These are phyloP conservation scores for Coemansia sp. DNA, from an alignment of 192 early-diverging fungal genomes.

Conservation along the genomic window DNA sequence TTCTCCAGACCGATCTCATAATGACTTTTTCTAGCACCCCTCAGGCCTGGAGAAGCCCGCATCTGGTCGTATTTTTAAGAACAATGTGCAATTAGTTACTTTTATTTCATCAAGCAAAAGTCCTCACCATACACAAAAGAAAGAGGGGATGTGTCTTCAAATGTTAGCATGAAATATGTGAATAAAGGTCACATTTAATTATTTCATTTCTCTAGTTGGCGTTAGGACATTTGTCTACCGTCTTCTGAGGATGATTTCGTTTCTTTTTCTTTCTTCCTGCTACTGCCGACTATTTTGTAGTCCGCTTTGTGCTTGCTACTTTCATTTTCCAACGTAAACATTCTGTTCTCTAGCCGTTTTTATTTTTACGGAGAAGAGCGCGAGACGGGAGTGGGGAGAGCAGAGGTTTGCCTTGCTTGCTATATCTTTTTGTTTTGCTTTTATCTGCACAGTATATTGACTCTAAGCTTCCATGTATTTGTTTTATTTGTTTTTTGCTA, in stretches of 20 bases:
- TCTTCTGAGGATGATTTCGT: neutral
- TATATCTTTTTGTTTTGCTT: too few species aligned
- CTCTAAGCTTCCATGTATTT: neutral
- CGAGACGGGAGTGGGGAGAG: too few species aligned
- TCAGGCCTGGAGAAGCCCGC: neutral
- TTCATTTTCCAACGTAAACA: neutral
- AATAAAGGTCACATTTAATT: too few species aligned
- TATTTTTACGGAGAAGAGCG: neutral
- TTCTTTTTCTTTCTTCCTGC: neutral
- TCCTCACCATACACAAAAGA: too few species aligned
- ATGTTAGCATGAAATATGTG: too few species aligned
- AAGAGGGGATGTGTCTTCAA: too few species aligned
- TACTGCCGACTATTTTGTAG: neutral
- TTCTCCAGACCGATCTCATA: neutral
- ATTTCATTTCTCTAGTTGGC: too few species aligned
- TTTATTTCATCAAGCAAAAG: neutral
- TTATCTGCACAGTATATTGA: too few species aligned
- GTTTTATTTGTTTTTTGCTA: constrained; percentile 1
- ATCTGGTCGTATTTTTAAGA: constrained; percentile 3
- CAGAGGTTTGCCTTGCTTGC: too few species aligned
- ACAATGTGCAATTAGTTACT: neutral
- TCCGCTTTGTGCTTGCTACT: constrained; percentile 8
- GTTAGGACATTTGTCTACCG: neutral
- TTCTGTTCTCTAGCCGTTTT: neutral
- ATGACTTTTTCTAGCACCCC: neutral